Percentiles rank a stretch among this genome's conserved stretches.
phyloP scores from a whole-genome alignment of 208 protist genomes.

The Acanthamoeba healyi region DNA sequence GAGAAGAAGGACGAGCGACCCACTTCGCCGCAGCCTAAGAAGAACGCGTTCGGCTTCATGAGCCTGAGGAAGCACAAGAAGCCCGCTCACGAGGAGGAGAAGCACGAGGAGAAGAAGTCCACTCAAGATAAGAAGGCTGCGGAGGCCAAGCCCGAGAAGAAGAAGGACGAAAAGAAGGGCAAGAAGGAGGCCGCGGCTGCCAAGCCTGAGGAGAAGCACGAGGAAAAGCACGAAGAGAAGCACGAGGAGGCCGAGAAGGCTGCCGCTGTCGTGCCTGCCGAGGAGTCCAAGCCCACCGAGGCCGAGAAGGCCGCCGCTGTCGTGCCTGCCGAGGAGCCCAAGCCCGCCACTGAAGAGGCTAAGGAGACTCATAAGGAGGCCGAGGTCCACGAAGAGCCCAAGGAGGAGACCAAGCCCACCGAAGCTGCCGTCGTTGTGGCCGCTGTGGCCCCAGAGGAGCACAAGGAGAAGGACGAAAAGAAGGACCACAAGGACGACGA shows the following conservation, averaged over 20 bases:
- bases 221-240: neutral
- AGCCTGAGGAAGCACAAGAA: conserved; percentile 37
- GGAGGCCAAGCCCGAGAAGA: neutral
- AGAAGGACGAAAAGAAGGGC: too few species aligned
- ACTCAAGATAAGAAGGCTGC: neutral
- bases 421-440: too few species aligned
- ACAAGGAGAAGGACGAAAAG: neutral
- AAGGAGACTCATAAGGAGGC: neutral
- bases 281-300: neutral
- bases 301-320: neutral
- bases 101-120: neutral
- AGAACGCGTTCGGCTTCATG: conserved; percentile 17
- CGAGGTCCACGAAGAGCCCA: neutral
- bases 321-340: neutral
- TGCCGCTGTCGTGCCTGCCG: neutral
- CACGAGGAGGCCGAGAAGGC: neutral
- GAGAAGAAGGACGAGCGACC: conserved; percentile 13
- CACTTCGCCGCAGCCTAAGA: neutral
- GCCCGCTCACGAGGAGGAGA: neutral
- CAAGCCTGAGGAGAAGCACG: neutral
- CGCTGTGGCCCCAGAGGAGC: neutral
- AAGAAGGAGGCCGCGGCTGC: neutral
- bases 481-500: neutral
- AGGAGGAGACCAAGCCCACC: too few species aligned
- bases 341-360: neutral